A percentile compares a stretch with the other conserved stretches of the same genome.
Conservation (phyloP, 225 moss, liverwort and hornwort genomes). For the Pleurozium schreberi region DNA sequence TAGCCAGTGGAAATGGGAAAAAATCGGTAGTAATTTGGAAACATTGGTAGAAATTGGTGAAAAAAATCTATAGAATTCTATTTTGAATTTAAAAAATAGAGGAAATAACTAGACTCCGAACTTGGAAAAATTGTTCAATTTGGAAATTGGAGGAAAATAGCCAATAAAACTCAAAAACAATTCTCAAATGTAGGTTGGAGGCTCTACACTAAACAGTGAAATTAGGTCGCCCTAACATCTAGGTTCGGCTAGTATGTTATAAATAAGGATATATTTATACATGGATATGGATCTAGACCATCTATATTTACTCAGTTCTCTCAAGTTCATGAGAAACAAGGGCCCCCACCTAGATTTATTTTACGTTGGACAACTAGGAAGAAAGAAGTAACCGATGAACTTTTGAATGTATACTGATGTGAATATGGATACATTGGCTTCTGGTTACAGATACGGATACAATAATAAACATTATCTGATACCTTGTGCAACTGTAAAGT, state of each 20-base stretch:
- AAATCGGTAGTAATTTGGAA: too few species aligned
- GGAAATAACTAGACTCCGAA: too few species aligned
- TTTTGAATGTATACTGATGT: background rate
- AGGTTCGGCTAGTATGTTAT: background rate
- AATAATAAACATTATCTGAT: background rate
- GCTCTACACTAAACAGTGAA: background rate
- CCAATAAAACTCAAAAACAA: too few species aligned
- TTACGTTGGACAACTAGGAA: background rate
- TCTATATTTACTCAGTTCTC: background rate
- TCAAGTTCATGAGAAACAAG: background rate
- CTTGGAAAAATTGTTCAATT: too few species aligned
- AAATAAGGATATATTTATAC: background rate
- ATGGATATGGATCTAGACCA: background rate
- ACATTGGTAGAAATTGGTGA: too few species aligned
- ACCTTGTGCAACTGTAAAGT: background rate
- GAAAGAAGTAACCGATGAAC: background rate
- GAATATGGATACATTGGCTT: background rate
- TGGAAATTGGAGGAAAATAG: too few species aligned
- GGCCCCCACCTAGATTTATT: background rate
- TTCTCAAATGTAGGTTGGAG: too few species aligned
- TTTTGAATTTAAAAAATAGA: too few species aligned
- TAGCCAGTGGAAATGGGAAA: too few species aligned
- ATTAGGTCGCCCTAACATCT: background rate
- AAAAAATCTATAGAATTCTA: too few species aligned
- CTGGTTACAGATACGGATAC: background rate